Base-by-base conservation (phyloP, 345 rosid species). In the Rhizophora mangle region DNA sequence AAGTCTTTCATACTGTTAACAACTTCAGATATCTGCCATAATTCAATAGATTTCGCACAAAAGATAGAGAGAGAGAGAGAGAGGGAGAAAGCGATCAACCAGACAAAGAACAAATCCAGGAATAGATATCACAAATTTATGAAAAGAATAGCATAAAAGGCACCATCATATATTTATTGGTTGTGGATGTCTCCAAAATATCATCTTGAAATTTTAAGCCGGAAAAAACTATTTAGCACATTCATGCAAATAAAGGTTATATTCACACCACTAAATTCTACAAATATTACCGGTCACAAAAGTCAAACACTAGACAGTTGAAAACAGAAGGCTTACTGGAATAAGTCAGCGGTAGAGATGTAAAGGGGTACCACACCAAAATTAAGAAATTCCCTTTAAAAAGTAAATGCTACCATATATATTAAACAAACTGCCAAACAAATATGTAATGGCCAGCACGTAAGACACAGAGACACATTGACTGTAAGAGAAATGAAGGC, bases 1-100 rank as follows among this genome's bases (percentile, higher is more conserved):
- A 96, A 87, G 80, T 92, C 99, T 67, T 96, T 96, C 99, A 96
- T 96, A 65, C 98, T 90, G 73, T 96, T 96, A 63, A 96, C 98
- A 70, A 96, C 99, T 85, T 96, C 99, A 30, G 99, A 87, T 79
- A 89, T 89, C 95, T 89, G 88, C 77, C 73, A 72, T 21, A 68
- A 55, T 31, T 24, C 26, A 9, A 24, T 8, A 9, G 16, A 52
- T 56, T 15, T 64, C 72, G 51, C 36, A 27, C 6, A 32, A 24
- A 24, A 24, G 24, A 24, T 24, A 24, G 24, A 21, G 31, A 56
- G 30, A 32, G 60, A 3, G 6, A 49, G 24, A 60, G 15, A 21
- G 6, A 1, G 27, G 53, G 15, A 21, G 6, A 1, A 15, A 55
- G 26, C 2, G 1, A 56, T 0, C 30, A 56, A 24, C 3, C 6